These are phyloP conservation scores for Thelephora ganbajun DNA, from an alignment of 768 basidiomycete species.

Conservation along the genomic window DNA sequence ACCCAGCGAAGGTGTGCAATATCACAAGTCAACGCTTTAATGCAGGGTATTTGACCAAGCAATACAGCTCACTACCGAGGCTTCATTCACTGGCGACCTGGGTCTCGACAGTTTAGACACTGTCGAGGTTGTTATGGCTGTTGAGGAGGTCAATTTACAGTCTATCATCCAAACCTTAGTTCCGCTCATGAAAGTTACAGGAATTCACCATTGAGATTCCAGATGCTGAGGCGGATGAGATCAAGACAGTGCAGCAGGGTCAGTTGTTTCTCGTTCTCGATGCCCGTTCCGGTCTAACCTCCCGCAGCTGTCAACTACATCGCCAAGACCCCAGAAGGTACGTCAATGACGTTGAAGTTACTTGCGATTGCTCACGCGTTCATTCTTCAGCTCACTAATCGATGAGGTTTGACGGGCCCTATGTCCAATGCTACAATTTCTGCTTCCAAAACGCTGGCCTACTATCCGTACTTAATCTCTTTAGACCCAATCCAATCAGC, in stretches of 20 bases:
- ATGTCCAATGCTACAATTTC: too few species aligned
- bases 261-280: conserved; percentile 13
- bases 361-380: background rate
- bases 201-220: conserved; percentile 98
- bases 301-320: conserved; percentile 85
- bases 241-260: conserved; percentile 88
- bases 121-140: conserved; percentile 97
- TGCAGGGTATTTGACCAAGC: background rate
- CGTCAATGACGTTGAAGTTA: background rate
- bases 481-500: too few species aligned
- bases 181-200: conserved; percentile 24
- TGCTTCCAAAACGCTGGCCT: too few species aligned
- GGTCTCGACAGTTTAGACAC: conserved; percentile 93
- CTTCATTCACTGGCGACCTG: conserved; percentile 70
- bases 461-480: too few species aligned
- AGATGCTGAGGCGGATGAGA: conserved; percentile 90
- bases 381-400: background rate
- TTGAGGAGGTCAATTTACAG: conserved; percentile 60
- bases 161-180: background rate
- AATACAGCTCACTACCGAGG: conserved; percentile 44
- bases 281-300: conserved; percentile 8
- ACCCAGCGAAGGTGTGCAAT: conserved; percentile 43
- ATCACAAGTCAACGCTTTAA: background rate
- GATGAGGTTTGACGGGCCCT: too few species aligned
- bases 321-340: conserved; percentile 48